A percentile compares a stretch with the other conserved stretches of the same genome.
Evolutionary conservation across 2,329 filamentous ascomycete species (phyloP).

Genomic region (Tolypocladium ovalisporum): DNA sequence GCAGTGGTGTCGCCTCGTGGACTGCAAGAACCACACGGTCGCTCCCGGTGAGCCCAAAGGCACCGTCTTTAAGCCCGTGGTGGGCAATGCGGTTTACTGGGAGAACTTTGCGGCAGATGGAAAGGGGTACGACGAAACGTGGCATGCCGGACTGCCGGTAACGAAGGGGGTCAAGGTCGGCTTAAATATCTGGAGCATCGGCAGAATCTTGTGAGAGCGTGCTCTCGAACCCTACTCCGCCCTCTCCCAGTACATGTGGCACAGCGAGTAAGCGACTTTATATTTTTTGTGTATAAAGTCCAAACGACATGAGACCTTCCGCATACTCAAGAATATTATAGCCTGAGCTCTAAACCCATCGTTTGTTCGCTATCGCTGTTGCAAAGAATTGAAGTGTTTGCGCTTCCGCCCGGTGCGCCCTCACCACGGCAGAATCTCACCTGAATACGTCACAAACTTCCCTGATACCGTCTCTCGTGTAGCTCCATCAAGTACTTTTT

Average conservation of each 20-base stretch:
- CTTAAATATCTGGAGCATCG: not conserved
- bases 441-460: not conserved
- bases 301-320: too few relatives aligned
- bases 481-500: not conserved
- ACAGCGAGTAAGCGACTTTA: too few relatives aligned
- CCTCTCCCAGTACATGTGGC: not conserved
- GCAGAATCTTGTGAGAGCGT: not conserved
- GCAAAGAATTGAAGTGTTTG: too few relatives aligned
- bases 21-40: not conserved
- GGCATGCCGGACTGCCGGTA: not conserved
- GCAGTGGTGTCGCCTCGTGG: not conserved
- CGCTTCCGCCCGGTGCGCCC: too few relatives aligned
- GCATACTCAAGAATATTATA: too few relatives aligned
- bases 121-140: not conserved
- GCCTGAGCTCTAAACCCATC: too few relatives aligned
- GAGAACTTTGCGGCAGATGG: not conserved
- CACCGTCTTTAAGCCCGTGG: not conserved
- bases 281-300: too few relatives aligned
- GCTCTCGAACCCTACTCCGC: not conserved
- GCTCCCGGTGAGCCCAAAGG: not conserved
- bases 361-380: too few relatives aligned
- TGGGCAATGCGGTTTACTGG: not conserved
- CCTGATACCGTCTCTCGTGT: not conserved
- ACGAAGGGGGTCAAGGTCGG: not conserved
- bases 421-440: not conserved